Base-by-base conservation (phyloP, 768 basidiomycete genomes). In the Lactarius tabidus region DNA sequence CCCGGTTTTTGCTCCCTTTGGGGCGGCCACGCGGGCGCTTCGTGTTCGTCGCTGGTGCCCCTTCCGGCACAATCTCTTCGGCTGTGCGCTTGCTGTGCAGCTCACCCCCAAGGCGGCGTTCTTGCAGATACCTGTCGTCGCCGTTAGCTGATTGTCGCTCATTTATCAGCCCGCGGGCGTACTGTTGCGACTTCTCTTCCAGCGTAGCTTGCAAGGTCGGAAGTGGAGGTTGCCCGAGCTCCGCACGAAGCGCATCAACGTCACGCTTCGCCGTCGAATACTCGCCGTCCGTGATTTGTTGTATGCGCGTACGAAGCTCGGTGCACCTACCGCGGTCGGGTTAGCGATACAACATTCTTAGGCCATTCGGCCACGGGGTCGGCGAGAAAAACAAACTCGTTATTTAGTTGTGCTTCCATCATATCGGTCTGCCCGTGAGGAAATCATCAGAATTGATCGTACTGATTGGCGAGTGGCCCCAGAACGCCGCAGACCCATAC, bases 191-290 rank as follows among this genome's bases (percentile, higher is more conserved):
- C 73, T 81, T 90, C 71, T 92, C 91, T 54, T 93, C 91, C 41
- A 93, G 75, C 35, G 85, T 90, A 36, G 78, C 77, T 70, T 93
- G 90, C 53, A 93, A 70, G 70, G 81, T 86, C 2, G 90, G 90
- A 15, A 92, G 75, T 2, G 91, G 85, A 1, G 84, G 77, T 69
- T 93, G 87, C 1, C 90, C 91, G 8, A 93, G 84, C 72, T 93
- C 91, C 59, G 79, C 79, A 45, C 91, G 84, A 53, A 93, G 78
- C 59, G 82, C 77, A 72, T 93, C 91, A 55, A 93, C 91, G 67
- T 93, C 90, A 33, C 75, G 75, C 73, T 93, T 93, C 6, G 91
- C 87, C 9, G 76, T 74, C 17, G 87, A 79, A 71, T 93, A 93
- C 68, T 92, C 91, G 39, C 87, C 88, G 55, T 90, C 90, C 26